A percentile compares a stretch with the other conserved stretches of the same genome.
Conservation (phyloP, 192 early-diverging fungal genomes). For the Phlyctochytrium bullatum region DNA sequence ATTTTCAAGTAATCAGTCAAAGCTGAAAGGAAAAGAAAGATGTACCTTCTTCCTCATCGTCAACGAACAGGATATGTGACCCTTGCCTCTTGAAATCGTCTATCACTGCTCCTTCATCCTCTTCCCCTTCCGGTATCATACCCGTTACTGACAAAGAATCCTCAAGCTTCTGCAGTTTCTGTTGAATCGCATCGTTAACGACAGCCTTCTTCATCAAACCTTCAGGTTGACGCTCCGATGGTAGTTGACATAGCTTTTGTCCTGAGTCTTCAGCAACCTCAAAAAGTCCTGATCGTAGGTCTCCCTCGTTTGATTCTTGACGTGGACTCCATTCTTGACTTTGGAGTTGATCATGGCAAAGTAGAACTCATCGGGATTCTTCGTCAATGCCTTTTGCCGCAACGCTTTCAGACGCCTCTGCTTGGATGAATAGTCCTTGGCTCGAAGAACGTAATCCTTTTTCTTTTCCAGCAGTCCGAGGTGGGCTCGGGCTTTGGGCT, state of each 20-base stretch:
- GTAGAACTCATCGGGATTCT: constrained; percentile 99
- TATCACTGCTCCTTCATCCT: constrained; percentile 19
- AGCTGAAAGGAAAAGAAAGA: background rate
- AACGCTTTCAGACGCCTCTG: constrained; percentile 82
- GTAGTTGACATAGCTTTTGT: constrained; percentile 81
- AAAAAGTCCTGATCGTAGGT: constrained; percentile 73
- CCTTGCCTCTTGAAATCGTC: constrained; percentile 11
- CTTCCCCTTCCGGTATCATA: constrained; percentile 20
- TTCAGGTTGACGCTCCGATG: constrained; percentile 76
- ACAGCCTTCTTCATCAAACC: constrained; percentile 41
- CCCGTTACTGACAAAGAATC: constrained; percentile 11
- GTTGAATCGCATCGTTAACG: too few relatives aligned
- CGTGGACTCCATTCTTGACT: constrained; percentile 83
- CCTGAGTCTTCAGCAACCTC: constrained; percentile 88
- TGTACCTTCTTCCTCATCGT: constrained; percentile 44
- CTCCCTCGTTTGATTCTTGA: constrained; percentile 59
- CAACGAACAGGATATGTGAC: constrained; percentile 48
- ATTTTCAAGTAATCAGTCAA: constrained; percentile 1
- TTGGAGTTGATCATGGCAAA: constrained; percentile 90
- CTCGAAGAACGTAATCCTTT: constrained; percentile 97
- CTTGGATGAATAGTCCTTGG: constrained; percentile 84
- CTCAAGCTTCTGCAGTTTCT: constrained; percentile 29
- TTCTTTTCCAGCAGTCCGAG: constrained; percentile 91
- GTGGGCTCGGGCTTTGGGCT: constrained; percentile 47
- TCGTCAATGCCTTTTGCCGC: constrained; percentile 76